These are phyloP conservation scores for Prunus davidiana DNA, from an alignment of 306 rosid genomes.

Conservation along the genomic window DNA sequence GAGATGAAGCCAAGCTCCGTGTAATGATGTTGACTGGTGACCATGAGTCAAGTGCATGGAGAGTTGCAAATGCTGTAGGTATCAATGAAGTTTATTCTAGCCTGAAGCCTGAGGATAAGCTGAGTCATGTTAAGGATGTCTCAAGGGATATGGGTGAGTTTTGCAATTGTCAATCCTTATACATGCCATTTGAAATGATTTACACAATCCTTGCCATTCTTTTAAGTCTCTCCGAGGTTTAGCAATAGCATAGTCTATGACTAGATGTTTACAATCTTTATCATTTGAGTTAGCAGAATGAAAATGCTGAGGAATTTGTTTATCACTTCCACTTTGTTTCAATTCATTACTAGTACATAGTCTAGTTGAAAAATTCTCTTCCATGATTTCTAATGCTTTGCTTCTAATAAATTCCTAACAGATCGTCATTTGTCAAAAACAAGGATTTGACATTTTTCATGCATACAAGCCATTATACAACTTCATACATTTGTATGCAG, in stretches of 20 bases:
- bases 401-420: too few species aligned
- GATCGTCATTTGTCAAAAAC: too few species aligned
- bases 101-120: conserved; percentile 97
- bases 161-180: background rate
- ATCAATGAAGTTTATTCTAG: conserved; percentile 77
- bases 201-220: background rate
- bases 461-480: too few species aligned
- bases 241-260: background rate
- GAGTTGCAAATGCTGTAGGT: conserved; percentile 89
- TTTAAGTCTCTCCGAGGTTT: background rate
- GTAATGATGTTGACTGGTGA: conserved; percentile 98
- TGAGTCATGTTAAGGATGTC: conserved; percentile 76
- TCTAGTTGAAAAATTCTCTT: too few species aligned
- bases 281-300: background rate
- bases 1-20: conserved; percentile 61
- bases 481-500: too few species aligned
- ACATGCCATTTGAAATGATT: background rate
- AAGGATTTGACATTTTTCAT: too few species aligned
- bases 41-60: conserved; percentile 80
- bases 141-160: conserved; percentile 83
- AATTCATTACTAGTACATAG: background rate
- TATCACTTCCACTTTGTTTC: background rate
- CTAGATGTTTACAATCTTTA: background rate
- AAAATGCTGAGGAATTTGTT: background rate
- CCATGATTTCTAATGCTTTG: too few species aligned